Base-by-base conservation (phyloP, 2,329 filamentous ascomycete species). In the Colletotrichum musae region DNA sequence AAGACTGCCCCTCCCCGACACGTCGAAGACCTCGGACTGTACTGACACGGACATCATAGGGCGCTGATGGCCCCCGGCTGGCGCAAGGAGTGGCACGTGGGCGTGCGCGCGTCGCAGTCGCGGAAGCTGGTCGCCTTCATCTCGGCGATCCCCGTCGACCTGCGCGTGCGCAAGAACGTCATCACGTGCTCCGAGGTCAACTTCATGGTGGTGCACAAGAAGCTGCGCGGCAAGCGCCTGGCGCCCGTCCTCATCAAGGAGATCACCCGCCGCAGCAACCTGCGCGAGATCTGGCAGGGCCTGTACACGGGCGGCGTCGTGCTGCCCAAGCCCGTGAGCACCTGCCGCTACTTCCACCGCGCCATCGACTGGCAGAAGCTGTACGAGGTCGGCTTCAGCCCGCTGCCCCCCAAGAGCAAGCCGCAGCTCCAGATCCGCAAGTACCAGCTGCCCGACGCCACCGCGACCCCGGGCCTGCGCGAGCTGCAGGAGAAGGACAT, bases 121-220 rank as follows among this genome's bases (percentile, higher is more conserved):
- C 89, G 90, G 76, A 97, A 95, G 78, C 90, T 99, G 16, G 94
- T 98, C 59, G 96, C 95, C 64, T 98, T 97, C 81, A 98, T 99
- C 78, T 97, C 94, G 48, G 96, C 94, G 74, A 93, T 98, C 53
- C 96, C 96, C 1, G 91, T 96, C 70, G 88, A 91, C 72, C 85
- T 99, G 66, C 91, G 92, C 60, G 91, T 99, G 51, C 93, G 95
- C 72, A 86, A 92, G 69, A 93, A 93, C 69, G 83, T 88, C 66
- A 83, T 99, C 70, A 89, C 91, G 71, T 92, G 93, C 74, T 94
- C 93, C 57, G 96, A 99, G 80, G 96, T 99, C 82, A 99, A 99
- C 85, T 99, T 98, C 83, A 91, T 99, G 73, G 97, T 95, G 77
- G 92, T 99, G 64, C 96, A 99, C 87, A 98, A 98, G 87, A 98